Conservation (phyloP, 345 rosid genomes). For the Citropsis articulata region DNA sequence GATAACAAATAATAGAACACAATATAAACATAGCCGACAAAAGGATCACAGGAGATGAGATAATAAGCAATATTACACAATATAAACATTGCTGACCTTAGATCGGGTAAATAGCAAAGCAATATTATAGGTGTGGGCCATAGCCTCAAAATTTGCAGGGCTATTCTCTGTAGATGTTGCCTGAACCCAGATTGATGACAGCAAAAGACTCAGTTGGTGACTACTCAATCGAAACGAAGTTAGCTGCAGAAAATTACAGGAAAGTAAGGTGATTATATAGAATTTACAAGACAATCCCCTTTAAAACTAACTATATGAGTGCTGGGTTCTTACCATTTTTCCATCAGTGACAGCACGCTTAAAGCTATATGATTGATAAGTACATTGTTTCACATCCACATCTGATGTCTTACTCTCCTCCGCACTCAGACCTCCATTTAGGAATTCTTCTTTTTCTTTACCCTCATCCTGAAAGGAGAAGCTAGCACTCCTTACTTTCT, state of each 20-base stretch:
- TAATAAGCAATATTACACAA: not conserved
- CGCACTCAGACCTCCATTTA: conserved; percentile 37
- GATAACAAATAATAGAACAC: not conserved
- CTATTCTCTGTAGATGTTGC: conserved; percentile 66
- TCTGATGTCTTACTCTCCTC: conserved; percentile 32
- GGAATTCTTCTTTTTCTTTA: conserved; percentile 31
- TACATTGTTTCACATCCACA: conserved; percentile 30
- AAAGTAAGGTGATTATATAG: not conserved
- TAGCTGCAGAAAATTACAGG: conserved; percentile 32
- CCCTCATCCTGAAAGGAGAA: conserved; percentile 43
- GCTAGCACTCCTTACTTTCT: conserved; percentile 31
- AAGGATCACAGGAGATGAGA: conserved; percentile 6
- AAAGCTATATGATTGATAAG: conserved; percentile 48
- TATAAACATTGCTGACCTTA: conserved; percentile 51
- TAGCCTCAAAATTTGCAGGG: conserved; percentile 85
- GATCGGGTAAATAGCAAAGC: conserved; percentile 68
- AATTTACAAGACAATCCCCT: not conserved
- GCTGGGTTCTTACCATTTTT: conserved; percentile 46
- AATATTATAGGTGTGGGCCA: conserved; percentile 73
- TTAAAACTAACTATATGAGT: not conserved
- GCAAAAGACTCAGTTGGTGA: conserved; percentile 89
- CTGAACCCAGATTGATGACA: conserved; percentile 92
- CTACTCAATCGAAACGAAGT: conserved; percentile 78
- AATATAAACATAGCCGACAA: conserved; percentile 32
- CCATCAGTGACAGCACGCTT: conserved; percentile 47